Conservation (phyloP, 23 red algal species). For the Gracilaria gracilis region DNA sequence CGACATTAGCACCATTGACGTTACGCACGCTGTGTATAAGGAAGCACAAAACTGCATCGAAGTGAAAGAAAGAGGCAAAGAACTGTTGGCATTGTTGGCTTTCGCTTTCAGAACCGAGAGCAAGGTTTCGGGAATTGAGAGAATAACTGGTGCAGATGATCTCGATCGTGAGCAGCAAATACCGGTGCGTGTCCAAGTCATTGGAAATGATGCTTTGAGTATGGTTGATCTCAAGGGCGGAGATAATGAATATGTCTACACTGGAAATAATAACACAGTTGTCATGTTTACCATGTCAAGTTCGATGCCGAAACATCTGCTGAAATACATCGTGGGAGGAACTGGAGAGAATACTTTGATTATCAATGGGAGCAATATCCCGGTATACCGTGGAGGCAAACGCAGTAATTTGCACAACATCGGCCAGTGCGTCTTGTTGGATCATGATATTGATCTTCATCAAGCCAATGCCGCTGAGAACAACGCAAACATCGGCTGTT, state of each 20-base stretch:
- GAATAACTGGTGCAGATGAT: background rate
- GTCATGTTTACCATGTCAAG: background rate
- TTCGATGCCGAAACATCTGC: background rate
- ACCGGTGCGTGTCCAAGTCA: background rate
- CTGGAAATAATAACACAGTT: background rate
- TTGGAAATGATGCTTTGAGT: background rate
- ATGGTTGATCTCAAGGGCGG: background rate
- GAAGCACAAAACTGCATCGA: background rate
- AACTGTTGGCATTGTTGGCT: background rate
- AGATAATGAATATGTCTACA: slow-evolving; percentile 15
- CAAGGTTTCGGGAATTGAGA: background rate
- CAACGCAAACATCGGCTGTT: background rate
- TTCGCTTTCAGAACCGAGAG: background rate
- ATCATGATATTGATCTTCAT: slow-evolving; percentile 15
- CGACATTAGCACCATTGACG: background rate
- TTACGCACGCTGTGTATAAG: background rate
- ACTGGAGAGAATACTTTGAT: slow-evolving; percentile 7
- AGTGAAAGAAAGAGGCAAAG: too few species aligned
- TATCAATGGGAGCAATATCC: slow-evolving; percentile 1
- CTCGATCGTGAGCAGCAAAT: background rate
- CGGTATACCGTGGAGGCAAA: too few species aligned
- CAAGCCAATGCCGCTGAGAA: background rate
- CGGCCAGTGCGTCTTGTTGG: background rate
- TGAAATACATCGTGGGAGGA: slow-evolving; percentile 11
- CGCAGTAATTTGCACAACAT: too few species aligned